Percentiles rank a stretch among this genome's conserved stretches.
These are phyloP conservation scores for Hypoxylon sp. DNA, from an alignment of 2,329 filamentous ascomycete species.

Conservation along the genomic window DNA sequence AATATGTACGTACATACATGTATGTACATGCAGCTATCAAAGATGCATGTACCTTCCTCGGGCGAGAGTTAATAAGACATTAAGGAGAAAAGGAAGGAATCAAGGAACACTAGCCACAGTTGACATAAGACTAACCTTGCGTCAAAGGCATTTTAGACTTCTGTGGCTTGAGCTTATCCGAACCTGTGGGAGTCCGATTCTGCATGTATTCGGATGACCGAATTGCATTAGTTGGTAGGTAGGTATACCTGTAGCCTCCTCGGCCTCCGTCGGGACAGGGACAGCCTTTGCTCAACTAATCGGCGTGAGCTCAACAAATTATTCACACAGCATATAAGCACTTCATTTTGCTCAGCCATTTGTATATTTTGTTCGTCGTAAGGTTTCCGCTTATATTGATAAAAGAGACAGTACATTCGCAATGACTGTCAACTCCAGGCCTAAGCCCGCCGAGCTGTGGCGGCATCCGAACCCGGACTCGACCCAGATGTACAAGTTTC, in stretches of 20 bases:
- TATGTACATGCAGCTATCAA: neutral
- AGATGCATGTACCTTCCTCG: neutral
- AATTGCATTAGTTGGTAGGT: slow-evolving; percentile 6
- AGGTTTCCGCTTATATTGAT: neutral
- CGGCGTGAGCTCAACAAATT: slow-evolving; percentile 16
- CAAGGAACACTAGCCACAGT: slow-evolving; percentile 10
- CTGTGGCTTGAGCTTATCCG: slow-evolving; percentile 17
- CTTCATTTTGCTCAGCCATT: neutral
- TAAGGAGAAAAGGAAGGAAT: neutral
- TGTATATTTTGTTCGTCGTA: neutral
- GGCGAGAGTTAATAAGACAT: neutral
- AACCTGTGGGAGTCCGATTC: neutral
- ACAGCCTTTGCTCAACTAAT: slow-evolving; percentile 6
- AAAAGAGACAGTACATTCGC: slow-evolving; percentile 8
- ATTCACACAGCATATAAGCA: neutral
- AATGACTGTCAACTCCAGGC: slow-evolving; percentile 46
- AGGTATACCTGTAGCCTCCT: slow-evolving; percentile 1
- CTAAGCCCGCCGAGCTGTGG: slow-evolving; percentile 71
- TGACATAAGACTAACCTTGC: too few species aligned
- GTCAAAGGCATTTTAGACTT: too few species aligned
- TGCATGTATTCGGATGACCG: slow-evolving; percentile 15
- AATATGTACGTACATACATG: neutral
- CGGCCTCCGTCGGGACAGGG: slow-evolving; percentile 24
- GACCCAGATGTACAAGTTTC: slow-evolving; percentile 80
- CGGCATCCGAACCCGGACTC: slow-evolving; percentile 73